phyloP scores from a whole-genome alignment of 208 protist genomes.

The Acanthamoeba royreba region DNA sequence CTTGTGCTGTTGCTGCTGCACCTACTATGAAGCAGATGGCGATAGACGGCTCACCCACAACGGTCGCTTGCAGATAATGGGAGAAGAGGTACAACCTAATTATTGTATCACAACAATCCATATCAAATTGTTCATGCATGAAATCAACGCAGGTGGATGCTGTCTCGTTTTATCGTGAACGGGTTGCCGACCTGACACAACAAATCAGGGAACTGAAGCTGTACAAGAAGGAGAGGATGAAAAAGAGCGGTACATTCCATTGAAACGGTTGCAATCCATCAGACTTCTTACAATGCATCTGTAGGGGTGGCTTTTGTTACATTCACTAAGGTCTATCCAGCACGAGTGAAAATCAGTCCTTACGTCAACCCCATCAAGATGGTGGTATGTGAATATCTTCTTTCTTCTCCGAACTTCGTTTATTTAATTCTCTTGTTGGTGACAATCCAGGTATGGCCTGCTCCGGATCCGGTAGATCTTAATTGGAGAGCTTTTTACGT shows the following conservation, averaged over 20 bases:
- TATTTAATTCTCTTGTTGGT: no score
- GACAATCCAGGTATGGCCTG: neutral
- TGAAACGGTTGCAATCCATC: no score
- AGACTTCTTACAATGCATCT: no score
- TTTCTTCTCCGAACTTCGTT: neutral
- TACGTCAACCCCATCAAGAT: neutral
- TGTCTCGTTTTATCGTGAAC: neutral
- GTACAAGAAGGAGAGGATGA: neutral
- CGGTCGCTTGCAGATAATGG: neutral
- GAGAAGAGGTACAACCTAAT: neutral
- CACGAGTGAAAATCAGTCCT: neutral
- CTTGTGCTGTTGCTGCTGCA: neutral
- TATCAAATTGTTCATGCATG: neutral
- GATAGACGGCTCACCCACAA: neutral
- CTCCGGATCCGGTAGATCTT: neutral
- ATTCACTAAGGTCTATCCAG: neutral
- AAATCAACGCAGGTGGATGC: neutral
- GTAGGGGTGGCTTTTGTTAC: neutral
- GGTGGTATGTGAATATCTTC: neutral
- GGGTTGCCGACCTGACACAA: neutral
- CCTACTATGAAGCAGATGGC: neutral
- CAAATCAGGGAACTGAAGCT: neutral
- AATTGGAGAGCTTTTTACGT: neutral
- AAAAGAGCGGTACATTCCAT: constrained; percentile 12
- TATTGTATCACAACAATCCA: no score